Evolutionary conservation across 2,329 filamentous ascomycete genomes (phyloP).

Genomic region (Akanthomyces lecanii): DNA sequence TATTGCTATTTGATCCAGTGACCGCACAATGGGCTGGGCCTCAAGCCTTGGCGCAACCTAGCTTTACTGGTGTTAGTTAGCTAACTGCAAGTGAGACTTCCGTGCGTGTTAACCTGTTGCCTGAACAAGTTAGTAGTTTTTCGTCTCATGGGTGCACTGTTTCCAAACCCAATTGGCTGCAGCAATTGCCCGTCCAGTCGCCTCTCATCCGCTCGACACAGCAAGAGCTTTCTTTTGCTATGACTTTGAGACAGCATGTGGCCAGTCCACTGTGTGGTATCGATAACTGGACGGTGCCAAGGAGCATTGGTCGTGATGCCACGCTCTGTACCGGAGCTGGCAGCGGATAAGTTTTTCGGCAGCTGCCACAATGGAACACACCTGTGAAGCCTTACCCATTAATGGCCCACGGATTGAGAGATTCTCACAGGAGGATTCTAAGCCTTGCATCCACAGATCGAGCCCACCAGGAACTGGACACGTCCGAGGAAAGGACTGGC

Average conservation of each 20-base stretch:
- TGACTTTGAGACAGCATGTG: not conserved
- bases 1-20: too few relatives aligned
- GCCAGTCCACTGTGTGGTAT: not conserved
- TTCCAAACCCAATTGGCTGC: not conserved
- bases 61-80: not conserved
- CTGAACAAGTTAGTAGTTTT: not conserved
- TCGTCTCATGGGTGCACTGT: not conserved
- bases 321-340: too few relatives aligned
- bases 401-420: not conserved
- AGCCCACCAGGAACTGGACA: not conserved
- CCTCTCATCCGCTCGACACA: not conserved
- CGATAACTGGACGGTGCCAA: too few relatives aligned
- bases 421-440: not conserved
- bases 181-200: not conserved
- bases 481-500: not conserved
- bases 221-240: too few relatives aligned
- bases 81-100: not conserved
- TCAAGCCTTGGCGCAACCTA: not conserved
- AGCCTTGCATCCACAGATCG: conserved; percentile 2
- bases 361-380: too few relatives aligned
- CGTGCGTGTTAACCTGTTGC: not conserved
- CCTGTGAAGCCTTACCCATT: too few relatives aligned
- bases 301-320: too few relatives aligned
- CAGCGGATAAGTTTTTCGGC: too few relatives aligned
- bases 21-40: too few relatives aligned